Conservation (phyloP, 441 rosid genomes). For the Heliophila coronopifolia region DNA sequence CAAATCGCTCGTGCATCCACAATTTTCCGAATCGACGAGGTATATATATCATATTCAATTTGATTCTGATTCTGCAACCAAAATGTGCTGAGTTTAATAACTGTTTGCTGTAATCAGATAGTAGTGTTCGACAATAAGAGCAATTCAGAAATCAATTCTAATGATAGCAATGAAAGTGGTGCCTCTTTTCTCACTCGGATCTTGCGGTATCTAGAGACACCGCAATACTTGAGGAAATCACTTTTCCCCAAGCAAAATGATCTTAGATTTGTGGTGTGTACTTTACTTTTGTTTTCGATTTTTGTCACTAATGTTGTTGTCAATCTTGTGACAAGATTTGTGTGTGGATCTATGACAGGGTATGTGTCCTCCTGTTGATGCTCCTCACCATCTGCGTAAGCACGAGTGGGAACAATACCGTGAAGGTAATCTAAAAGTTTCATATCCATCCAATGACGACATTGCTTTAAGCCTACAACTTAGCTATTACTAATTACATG, state of each 20-base stretch:
- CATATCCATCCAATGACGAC: background rate
- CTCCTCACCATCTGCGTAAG: conserved; percentile 93
- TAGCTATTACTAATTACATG: background rate
- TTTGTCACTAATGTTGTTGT: background rate
- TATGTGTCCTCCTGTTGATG: conserved; percentile 93
- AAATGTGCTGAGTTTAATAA: background rate
- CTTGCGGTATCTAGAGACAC: conserved; percentile 83
- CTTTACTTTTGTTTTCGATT: background rate
- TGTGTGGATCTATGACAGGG: conserved; percentile 42
- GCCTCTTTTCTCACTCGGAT: conserved; percentile 73
- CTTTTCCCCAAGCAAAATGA: conserved; percentile 71
- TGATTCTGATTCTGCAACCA: background rate
- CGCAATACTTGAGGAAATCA: conserved; percentile 80
- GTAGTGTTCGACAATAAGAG: conserved; percentile 79
- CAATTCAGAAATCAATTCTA: conserved; percentile 30
- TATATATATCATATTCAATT: conserved; percentile 22
- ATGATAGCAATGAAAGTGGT: conserved; percentile 61
- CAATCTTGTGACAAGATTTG: background rate
- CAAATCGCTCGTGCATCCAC: conserved; percentile 92
- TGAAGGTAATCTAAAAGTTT: conserved; percentile 50
- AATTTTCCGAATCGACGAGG: conserved; percentile 84
- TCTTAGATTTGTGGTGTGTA: conserved; percentile 77
- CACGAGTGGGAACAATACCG: conserved; percentile 88
- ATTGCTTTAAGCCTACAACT: background rate
- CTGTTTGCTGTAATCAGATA: conserved; percentile 36